phyloP scores from a whole-genome alignment of 2,329 filamentous ascomycete genomes.

The Beauveria pseudobassiana region DNA sequence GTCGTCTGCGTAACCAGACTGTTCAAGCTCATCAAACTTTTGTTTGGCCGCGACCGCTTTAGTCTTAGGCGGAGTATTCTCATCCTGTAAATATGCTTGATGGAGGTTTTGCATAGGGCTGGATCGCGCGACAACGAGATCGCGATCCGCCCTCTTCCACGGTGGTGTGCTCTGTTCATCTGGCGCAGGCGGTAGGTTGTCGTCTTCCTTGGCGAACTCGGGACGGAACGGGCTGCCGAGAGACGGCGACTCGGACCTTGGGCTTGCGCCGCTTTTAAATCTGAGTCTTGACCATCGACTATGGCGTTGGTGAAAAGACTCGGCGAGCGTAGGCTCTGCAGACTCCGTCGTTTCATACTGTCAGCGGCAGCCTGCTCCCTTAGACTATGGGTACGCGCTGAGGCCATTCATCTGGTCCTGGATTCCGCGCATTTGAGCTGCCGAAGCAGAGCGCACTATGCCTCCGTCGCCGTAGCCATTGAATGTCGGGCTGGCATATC shows the following conservation, averaged over 20 bases:
- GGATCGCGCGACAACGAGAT: slow-evolving; percentile 2
- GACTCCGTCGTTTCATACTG: slow-evolving; percentile 66
- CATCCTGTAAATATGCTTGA: slow-evolving; percentile 12
- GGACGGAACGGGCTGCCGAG: slow-evolving; percentile 11
- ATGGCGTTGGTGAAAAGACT: slow-evolving; percentile 71
- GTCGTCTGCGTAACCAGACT: slow-evolving; percentile 19
- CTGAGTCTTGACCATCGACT: slow-evolving; percentile 22
- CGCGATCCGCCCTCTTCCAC: not conserved
- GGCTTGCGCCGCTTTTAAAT: slow-evolving; percentile 13
- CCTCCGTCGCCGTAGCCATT: slow-evolving; percentile 36
- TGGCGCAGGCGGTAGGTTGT: not conserved
- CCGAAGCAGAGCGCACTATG: slow-evolving; percentile 60
- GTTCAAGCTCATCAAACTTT: slow-evolving; percentile 21
- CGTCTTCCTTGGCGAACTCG: slow-evolving; percentile 7
- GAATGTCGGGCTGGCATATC: slow-evolving; percentile 38
- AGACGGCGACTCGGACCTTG: slow-evolving; percentile 12
- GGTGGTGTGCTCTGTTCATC: not conserved
- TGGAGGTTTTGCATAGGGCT: slow-evolving; percentile 12
- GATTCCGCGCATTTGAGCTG: slow-evolving; percentile 63
- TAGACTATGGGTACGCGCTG: no score
- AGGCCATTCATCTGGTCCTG: slow-evolving; percentile 81
- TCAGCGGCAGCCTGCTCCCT: slow-evolving; percentile 74
- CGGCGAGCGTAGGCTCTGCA: slow-evolving; percentile 66
- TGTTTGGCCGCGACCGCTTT: slow-evolving; percentile 16
- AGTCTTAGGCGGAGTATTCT: slow-evolving; percentile 2